These are phyloP conservation scores for Termitomyces sp. DNA, from an alignment of 768 basidiomycete genomes.

Conservation along the genomic window DNA sequence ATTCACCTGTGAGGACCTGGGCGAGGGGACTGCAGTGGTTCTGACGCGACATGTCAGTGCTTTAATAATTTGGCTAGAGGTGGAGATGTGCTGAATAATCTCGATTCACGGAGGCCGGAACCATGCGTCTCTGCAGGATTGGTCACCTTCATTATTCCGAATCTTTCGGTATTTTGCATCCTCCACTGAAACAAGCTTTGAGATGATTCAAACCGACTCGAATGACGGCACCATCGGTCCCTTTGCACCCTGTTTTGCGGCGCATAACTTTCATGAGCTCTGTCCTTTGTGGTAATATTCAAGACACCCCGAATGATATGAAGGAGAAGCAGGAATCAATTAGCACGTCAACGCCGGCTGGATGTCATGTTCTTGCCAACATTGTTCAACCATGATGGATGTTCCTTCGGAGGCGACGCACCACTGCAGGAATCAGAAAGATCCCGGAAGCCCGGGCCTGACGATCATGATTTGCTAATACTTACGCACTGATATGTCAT, in stretches of 20 bases:
- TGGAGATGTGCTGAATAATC: constrained; percentile 17
- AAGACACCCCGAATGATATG: no score
- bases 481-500: no score
- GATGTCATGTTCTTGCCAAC: no score
- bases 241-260: background rate
- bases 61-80: constrained; percentile 11
- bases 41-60: background rate
- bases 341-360: no score
- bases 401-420: no score
- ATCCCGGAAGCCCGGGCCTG: no score
- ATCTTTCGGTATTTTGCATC: constrained; percentile 7
- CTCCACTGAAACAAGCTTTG: background rate
- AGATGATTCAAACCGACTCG: background rate
- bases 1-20: constrained; percentile 18
- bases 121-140: background rate
- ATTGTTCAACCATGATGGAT: no score
- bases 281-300: background rate
- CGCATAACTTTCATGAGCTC: background rate
- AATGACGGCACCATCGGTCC: background rate
- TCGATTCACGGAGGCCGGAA: constrained; percentile 11
- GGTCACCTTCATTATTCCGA: constrained; percentile 12
- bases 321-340: background rate
- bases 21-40: background rate
- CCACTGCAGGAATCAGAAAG: no score
- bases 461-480: no score